Percentiles rank a stretch among this genome's conserved stretches.
These are phyloP conservation scores for Apium graveolens DNA, from an alignment of 129 eudicot genomes.

Conservation along the genomic window DNA sequence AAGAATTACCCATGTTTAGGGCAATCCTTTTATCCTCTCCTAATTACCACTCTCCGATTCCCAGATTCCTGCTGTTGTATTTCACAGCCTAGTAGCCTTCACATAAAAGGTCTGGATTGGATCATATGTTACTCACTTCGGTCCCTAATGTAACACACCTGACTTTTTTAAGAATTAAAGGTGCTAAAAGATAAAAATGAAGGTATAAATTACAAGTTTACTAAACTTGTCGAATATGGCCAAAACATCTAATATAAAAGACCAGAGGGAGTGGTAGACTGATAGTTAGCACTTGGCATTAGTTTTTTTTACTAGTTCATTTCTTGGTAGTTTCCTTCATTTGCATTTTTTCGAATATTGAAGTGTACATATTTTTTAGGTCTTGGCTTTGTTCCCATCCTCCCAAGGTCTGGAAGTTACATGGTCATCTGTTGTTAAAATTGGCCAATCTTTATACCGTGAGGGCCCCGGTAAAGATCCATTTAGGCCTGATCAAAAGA, in stretches of 20 bases:
- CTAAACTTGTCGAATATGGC: not conserved
- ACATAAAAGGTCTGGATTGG: not conserved
- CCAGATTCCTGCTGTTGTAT: not conserved
- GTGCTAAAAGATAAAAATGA: not conserved
- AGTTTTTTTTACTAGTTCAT: not conserved
- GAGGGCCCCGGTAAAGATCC: slow-evolving; percentile 99
- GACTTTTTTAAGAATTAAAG: not conserved
- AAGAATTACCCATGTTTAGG: not conserved
- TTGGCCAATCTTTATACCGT: slow-evolving; percentile 83
- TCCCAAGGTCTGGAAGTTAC: slow-evolving; percentile 88
- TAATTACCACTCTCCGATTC: not conserved
- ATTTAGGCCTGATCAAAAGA: slow-evolving; percentile 94
- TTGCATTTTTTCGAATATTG: not conserved
- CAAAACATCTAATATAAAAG: not conserved
- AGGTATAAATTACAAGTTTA: not conserved
- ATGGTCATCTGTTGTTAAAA: slow-evolving; percentile 93
- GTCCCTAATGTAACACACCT: not conserved
- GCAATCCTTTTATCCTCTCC: not conserved
- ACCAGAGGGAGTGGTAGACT: not conserved
- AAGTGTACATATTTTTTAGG: slow-evolving; percentile 27
- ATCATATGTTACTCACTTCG: not conserved
- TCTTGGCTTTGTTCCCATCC: slow-evolving; percentile 80
- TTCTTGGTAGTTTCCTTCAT: not conserved
- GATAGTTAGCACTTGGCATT: not conserved
- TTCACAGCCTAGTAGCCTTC: not conserved